These are phyloP conservation scores for Inga laurina DNA, from an alignment of 306 rosid genomes.

Conservation along the genomic window DNA sequence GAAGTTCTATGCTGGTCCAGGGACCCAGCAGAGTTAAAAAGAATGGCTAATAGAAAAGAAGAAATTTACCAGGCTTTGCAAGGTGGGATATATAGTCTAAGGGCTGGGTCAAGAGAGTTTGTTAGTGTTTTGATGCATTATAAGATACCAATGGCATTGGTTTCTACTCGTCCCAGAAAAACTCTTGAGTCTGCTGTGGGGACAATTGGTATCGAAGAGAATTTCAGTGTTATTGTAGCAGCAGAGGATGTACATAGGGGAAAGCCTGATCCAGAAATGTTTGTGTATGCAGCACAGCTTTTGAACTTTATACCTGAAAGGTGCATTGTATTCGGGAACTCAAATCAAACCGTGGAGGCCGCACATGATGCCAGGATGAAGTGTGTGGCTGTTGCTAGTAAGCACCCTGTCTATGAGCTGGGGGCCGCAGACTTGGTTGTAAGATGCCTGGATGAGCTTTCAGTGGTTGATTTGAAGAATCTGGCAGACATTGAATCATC, in stretches of 20 bases:
- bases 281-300: constrained; percentile 83
- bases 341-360: constrained; percentile 92
- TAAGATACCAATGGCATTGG: constrained; percentile 92
- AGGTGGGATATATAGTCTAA: constrained; percentile 74
- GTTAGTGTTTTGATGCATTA: constrained; percentile 84
- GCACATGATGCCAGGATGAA: constrained; percentile 95
- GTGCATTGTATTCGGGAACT: constrained; percentile 96
- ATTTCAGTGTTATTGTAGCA: constrained; percentile 75
- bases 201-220: constrained; percentile 65
- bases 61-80: constrained; percentile 83
- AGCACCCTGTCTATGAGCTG: constrained; percentile 94
- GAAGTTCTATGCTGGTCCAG: constrained; percentile 99
- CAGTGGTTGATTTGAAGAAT: constrained; percentile 90
- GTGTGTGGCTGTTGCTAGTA: constrained; percentile 98
- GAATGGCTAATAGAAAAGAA: constrained; percentile 83
- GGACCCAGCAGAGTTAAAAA: constrained; percentile 69
- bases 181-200: constrained; percentile 75
- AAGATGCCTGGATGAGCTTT: constrained; percentile 75
- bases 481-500: constrained; percentile 74
- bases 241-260: constrained; percentile 97
- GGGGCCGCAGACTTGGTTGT: constrained; percentile 93
- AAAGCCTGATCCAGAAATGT: constrained; percentile 98
- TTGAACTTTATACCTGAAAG: constrained; percentile 87
- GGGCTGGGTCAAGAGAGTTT: constrained; percentile 84
- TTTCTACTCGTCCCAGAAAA: constrained; percentile 85